A percentile compares a stretch with the other conserved stretches of the same genome.
These are phyloP conservation scores for Euphorbia peplus DNA, from an alignment of 345 rosid species.

Conservation along the genomic window DNA sequence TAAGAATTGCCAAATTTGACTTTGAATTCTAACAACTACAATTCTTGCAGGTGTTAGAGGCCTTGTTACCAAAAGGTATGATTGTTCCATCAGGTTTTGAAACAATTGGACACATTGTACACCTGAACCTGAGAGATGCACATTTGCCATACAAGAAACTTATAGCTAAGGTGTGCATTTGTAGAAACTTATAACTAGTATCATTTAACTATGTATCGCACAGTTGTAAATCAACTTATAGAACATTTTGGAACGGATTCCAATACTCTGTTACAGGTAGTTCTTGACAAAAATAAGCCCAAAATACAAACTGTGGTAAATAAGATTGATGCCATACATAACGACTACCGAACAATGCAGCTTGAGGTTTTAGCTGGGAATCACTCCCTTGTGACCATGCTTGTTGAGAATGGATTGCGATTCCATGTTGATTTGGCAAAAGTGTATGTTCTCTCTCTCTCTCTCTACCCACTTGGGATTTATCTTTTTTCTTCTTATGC, in stretches of 20 bases:
- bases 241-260: constrained; percentile 12
- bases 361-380: constrained; percentile 95
- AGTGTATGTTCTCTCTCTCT: constrained; percentile 48
- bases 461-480: constrained; percentile 7
- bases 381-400: constrained; percentile 75
- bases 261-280: constrained; percentile 47
- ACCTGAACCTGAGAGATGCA: constrained; percentile 74
- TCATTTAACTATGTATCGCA: constrained; percentile 1
- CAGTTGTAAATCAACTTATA: constrained; percentile 5
- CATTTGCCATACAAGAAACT: constrained; percentile 61
- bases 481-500: neutral
- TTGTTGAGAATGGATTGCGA: constrained; percentile 83
- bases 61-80: constrained; percentile 65
- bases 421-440: constrained; percentile 82
- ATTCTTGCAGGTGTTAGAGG: constrained; percentile 69
- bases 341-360: constrained; percentile 46
- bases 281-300: constrained; percentile 83
- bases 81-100: constrained; percentile 88
- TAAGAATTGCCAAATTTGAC: constrained; percentile 5
- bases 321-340: constrained; percentile 51
- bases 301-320: constrained; percentile 91
- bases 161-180: constrained; percentile 65
- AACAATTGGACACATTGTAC: constrained; percentile 84
- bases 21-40: constrained; percentile 7
- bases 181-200: constrained; percentile 1